phyloP scores from a whole-genome alignment of 495 filamentous ascomycete genomes.

The Aspergillus conjunctus region DNA sequence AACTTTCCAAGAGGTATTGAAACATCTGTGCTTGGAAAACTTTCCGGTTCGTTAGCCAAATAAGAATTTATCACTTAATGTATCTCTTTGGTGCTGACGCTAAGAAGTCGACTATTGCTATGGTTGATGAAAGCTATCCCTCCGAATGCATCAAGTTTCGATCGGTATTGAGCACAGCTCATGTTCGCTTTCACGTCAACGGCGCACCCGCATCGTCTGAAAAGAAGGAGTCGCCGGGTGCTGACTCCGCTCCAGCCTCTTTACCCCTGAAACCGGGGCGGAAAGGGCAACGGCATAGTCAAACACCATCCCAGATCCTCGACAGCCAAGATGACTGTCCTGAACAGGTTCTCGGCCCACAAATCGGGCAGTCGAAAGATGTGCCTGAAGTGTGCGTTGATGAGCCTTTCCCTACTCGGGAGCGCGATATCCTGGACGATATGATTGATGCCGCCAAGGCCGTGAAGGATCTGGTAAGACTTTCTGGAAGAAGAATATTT shows the following conservation, averaged over 20 bases:
- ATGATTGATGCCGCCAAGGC: conserved; percentile 59
- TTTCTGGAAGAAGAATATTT: background rate
- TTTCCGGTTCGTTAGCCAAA: conserved; percentile 47
- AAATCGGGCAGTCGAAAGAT: background rate
- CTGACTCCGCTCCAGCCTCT: conserved; percentile 15
- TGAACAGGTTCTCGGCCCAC: background rate
- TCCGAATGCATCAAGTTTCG: conserved; percentile 72
- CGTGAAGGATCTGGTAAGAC: conserved; percentile 55
- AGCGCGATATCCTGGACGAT: conserved; percentile 56
- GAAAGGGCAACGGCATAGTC: conserved; percentile 21
- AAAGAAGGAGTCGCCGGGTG: conserved; percentile 4
- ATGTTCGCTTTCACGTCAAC: conserved; percentile 60
- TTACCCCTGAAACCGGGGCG: conserved; percentile 35
- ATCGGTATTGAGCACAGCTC: conserved; percentile 57
- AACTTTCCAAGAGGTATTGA: conserved; percentile 65
- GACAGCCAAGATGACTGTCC: background rate
- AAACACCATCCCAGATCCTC: conserved; percentile 23
- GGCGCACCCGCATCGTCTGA: conserved; percentile 32
- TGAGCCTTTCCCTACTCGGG: conserved; percentile 10
- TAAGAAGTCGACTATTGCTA: conserved; percentile 46
- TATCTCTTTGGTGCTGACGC: conserved; percentile 30
- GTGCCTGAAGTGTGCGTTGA: background rate
- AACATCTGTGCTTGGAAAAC: conserved; percentile 52
- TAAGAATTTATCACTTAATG: conserved; percentile 1
- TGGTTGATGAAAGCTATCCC: conserved; percentile 80